Conservation (phyloP, 805 yeast species). For the Candida nemodendra region DNA sequence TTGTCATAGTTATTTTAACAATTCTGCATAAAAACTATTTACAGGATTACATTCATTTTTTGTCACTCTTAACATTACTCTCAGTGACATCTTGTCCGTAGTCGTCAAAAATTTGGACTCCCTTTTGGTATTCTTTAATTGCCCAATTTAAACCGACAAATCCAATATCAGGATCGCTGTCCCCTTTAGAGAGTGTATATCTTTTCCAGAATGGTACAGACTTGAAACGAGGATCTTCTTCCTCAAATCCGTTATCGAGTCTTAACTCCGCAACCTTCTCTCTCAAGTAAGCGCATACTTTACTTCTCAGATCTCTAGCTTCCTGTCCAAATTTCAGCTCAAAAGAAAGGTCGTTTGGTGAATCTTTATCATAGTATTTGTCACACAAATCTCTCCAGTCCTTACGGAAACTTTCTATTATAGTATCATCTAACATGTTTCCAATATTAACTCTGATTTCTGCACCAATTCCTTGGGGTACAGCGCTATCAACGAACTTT, state of each 20-base stretch:
- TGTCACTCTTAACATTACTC: constrained; percentile 7
- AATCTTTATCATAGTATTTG: constrained; percentile 47
- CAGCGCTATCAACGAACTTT: constrained; percentile 50
- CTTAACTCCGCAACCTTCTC: constrained; percentile 53
- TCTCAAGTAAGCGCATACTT: constrained; percentile 68
- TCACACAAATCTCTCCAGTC: constrained; percentile 68
- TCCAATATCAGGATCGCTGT: constrained; percentile 62
- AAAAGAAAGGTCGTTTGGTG: constrained; percentile 58
- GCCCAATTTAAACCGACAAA: constrained; percentile 87
- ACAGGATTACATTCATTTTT: constrained; percentile 4
- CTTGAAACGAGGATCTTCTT: constrained; percentile 69
- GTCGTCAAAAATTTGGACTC: constrained; percentile 31
- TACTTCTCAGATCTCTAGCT: constrained; percentile 65
- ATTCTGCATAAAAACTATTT: too few relatives aligned
- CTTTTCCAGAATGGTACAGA: constrained; percentile 73
- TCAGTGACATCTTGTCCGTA: constrained; percentile 31
- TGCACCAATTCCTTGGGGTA: constrained; percentile 65
- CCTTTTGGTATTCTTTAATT: constrained; percentile 60
- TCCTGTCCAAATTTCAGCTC: constrained; percentile 62
- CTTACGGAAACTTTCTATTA: constrained; percentile 58
- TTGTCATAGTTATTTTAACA: too few relatives aligned
- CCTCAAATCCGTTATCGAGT: constrained; percentile 39
- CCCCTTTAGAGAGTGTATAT: constrained; percentile 64
- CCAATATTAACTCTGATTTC: constrained; percentile 73
- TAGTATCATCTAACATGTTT: constrained; percentile 57